Conservation (phyloP, 2,329 filamentous ascomycete genomes). For the Scedosporium minutisporum region DNA sequence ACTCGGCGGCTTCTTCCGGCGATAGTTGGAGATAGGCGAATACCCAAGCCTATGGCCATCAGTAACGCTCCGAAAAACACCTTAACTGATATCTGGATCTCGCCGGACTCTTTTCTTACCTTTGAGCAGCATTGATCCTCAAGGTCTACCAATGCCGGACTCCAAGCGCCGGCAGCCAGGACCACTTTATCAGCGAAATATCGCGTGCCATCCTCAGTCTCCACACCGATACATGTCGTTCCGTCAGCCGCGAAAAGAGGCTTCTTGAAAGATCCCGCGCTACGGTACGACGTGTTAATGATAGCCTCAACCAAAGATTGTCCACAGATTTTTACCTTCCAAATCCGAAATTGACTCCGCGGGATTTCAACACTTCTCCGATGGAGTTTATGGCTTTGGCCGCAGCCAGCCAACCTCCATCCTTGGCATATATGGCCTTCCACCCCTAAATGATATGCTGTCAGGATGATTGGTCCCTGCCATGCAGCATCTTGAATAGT, state of each 20-base stretch:
- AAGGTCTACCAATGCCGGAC: slow-evolving; percentile 23
- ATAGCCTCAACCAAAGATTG: too few relatives aligned
- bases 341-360: slow-evolving; percentile 32
- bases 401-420: slow-evolving; percentile 37
- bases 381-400: slow-evolving; percentile 37
- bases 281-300: slow-evolving; percentile 11
- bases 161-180: slow-evolving; percentile 30
- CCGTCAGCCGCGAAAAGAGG: slow-evolving; percentile 27
- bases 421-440: slow-evolving; percentile 32
- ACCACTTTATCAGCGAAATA: slow-evolving; percentile 33
- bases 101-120: slow-evolving; percentile 9
- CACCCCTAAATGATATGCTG: slow-evolving; percentile 22
- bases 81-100: neutral
- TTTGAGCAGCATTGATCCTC: slow-evolving; percentile 28
- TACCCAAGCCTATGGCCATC: slow-evolving; percentile 29
- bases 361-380: slow-evolving; percentile 23
- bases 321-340: slow-evolving; percentile 17
- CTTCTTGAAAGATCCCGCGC: slow-evolving; percentile 32
- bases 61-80: neutral
- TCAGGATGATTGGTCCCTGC: neutral
- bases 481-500: neutral
- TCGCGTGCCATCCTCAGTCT: slow-evolving; percentile 28
- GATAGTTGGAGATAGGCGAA: slow-evolving; percentile 33
- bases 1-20: slow-evolving; percentile 27
- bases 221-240: slow-evolving; percentile 27